Evolutionary conservation across 2,329 filamentous ascomycete genomes (phyloP).

Genomic region (Harringtonia aguacate): DNA sequence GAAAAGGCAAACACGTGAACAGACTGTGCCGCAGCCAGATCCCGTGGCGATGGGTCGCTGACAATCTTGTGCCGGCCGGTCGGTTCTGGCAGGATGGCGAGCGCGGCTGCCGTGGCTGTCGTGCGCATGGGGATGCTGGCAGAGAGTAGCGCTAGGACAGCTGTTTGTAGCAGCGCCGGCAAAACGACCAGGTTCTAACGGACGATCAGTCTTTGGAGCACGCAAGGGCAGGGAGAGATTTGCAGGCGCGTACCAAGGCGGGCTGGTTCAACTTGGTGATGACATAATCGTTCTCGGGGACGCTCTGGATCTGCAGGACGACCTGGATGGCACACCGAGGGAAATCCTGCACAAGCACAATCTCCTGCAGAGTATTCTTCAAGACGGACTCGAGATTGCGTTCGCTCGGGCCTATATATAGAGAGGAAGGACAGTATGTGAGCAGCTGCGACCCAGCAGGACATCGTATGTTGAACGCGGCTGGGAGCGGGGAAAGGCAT

Average conservation of each 20-base stretch:
- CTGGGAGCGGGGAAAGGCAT: not conserved
- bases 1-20: slow-evolving; percentile 78
- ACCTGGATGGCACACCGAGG: slow-evolving; percentile 71
- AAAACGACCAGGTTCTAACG: slow-evolving; percentile 65
- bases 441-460: slow-evolving; percentile 16
- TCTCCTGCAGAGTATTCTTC: slow-evolving; percentile 59
- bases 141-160: slow-evolving; percentile 68
- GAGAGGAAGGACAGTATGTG: slow-evolving; percentile 11
- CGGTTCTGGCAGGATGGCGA: slow-evolving; percentile 46
- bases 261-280: slow-evolving; percentile 50
- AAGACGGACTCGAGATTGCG: slow-evolving; percentile 73
- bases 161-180: slow-evolving; percentile 71
- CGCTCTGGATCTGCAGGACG: slow-evolving; percentile 63
- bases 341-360: slow-evolving; percentile 65
- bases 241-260: slow-evolving; percentile 36
- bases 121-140: slow-evolving; percentile 71
- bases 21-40: slow-evolving; percentile 54
- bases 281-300: slow-evolving; percentile 56
- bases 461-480: too few relatives aligned
- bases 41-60: slow-evolving; percentile 50
- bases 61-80: slow-evolving; percentile 25
- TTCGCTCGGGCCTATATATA: slow-evolving; percentile 53
- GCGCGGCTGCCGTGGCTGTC: slow-evolving; percentile 54
- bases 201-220: not conserved
- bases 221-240: not conserved